Conservation (phyloP, 495 filamentous ascomycete genomes). For the Neurospora sp. region DNA sequence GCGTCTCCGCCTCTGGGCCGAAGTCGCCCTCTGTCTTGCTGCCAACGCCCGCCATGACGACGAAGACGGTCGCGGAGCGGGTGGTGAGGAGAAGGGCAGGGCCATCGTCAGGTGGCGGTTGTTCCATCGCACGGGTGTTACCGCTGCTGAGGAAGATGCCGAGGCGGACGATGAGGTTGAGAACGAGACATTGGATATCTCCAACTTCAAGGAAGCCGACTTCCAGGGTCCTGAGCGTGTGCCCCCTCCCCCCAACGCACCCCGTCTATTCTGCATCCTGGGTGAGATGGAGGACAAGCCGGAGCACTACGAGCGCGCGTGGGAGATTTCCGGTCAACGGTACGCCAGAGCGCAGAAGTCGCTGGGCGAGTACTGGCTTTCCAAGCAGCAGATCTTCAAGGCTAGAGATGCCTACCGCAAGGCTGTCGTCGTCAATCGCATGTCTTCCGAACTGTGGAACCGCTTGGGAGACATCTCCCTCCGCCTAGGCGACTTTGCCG, state of each 20-base stretch:
- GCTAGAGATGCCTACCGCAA: conserved; percentile 69
- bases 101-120: conserved; percentile 66
- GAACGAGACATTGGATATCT: conserved; percentile 33
- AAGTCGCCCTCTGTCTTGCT: conserved; percentile 80
- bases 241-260: conserved; percentile 70
- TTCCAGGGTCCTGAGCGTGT: conserved; percentile 50
- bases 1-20: conserved; percentile 87
- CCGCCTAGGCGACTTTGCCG: conserved; percentile 60
- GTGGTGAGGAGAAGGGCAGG: conserved; percentile 67
- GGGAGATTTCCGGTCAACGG: conserved; percentile 70
- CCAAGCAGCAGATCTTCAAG: conserved; percentile 49
- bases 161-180: conserved; percentile 42
- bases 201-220: conserved; percentile 40
- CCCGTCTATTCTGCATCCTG: conserved; percentile 84
- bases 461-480: conserved; percentile 81
- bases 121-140: conserved; percentile 46
- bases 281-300: conserved; percentile 77
- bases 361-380: conserved; percentile 66
- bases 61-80: conserved; percentile 34
- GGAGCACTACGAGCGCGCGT: conserved; percentile 70
- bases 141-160: conserved; percentile 11
- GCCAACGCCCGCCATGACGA: conserved; percentile 50
- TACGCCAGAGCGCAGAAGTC: conserved; percentile 84
- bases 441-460: conserved; percentile 79
- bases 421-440: conserved; percentile 65